Evolutionary conservation across 179 eudicot species (phyloP), one percentile per base, ranked within the genome.

Genomic region (Heliamphora pulchella): DNA sequence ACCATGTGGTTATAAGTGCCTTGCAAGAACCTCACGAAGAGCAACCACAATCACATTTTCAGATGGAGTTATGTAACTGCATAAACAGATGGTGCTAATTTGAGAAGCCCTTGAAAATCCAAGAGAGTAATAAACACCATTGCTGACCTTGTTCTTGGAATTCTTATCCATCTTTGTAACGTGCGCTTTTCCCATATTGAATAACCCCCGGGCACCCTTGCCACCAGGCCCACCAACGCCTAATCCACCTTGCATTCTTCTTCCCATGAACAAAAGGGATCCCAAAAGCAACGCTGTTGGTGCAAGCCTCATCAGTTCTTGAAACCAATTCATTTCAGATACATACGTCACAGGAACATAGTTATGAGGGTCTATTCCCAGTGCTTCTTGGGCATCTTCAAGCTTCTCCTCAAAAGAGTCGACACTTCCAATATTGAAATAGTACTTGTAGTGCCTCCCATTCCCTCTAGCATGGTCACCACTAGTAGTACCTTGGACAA

Each of bases 381-480:
- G 84, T 44, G 91, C 82, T 84, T 90, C 90, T 75, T 90, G 91
- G 80, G 91, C 94, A 82, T 90, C 94, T 83, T 91, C 93, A 77
- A 91, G 71, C 87, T 90, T 91, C 81, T 91, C 93, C 82, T 91
- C 93, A 84, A 91, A 91, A 77, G 91, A 90, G 50, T 91, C 94
- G 39, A 87, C 85, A 82, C 93, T 91, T 79, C 94, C 94, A 85
- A 91, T 90, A 66, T 85, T 91, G 76, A 91, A 88, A 81, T 81
- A 91, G 81, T 84, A 91, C 80, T 87, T 90, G 66, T 87, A 90
- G 47, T 87, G 90, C 86, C 90, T 85, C 11, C 82, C 74, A 57
- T 82, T 79, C 43, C 83, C 80, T 57, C 50, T 74, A 41, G 88
- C 43, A 86, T 85, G 79, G 50, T 84, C 63, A 53, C 85, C 88